A percentile compares a stretch with the other conserved stretches of the same genome.
Conservation (phyloP, 2,329 filamentous ascomycete species). For the Pseudogymnoascus verrucosus region DNA sequence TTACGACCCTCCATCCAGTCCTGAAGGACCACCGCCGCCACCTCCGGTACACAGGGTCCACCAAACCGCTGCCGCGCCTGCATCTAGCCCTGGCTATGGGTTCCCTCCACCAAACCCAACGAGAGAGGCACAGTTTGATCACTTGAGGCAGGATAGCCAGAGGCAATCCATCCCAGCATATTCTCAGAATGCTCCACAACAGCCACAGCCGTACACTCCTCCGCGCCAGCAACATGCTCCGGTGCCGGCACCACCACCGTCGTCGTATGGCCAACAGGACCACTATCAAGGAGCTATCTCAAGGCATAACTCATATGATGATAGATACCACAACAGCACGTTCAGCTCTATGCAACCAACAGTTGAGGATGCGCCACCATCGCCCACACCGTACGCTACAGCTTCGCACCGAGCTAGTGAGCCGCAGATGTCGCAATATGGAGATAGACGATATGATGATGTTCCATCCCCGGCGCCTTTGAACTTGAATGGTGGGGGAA, state of each 20-base stretch:
- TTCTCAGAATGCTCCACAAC: conserved; percentile 21
- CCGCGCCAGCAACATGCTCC: not conserved
- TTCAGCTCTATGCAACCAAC: conserved; percentile 39
- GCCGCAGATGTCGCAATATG: conserved; percentile 17
- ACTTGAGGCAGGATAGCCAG: conserved; percentile 18
- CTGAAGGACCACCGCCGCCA: conserved; percentile 27
- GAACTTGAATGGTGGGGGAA: conserved; percentile 15
- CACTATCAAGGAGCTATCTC: conserved; percentile 19
- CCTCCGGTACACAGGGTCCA: conserved; percentile 18
- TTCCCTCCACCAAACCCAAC: conserved; percentile 7
- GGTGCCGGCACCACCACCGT: not conserved
- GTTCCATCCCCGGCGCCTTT: conserved; percentile 25
- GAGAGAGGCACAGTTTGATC: conserved; percentile 7
- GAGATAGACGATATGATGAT: conserved; percentile 23
- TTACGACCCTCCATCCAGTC: conserved; percentile 25
- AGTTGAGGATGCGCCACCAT: conserved; percentile 35
- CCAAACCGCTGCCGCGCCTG: not conserved
- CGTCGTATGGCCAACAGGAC: conserved; percentile 17
- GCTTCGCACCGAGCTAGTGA: conserved; percentile 16
- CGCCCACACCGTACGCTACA: conserved; percentile 19
- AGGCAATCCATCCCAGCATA: conserved; percentile 21
- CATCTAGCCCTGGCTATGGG: conserved; percentile 5
- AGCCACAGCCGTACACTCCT: conserved; percentile 24
- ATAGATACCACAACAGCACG: conserved; percentile 28
- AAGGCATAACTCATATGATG: conserved; percentile 28